Conservation (phyloP, 2,329 filamentous ascomycete species). For the Penicillium vulpinum region DNA sequence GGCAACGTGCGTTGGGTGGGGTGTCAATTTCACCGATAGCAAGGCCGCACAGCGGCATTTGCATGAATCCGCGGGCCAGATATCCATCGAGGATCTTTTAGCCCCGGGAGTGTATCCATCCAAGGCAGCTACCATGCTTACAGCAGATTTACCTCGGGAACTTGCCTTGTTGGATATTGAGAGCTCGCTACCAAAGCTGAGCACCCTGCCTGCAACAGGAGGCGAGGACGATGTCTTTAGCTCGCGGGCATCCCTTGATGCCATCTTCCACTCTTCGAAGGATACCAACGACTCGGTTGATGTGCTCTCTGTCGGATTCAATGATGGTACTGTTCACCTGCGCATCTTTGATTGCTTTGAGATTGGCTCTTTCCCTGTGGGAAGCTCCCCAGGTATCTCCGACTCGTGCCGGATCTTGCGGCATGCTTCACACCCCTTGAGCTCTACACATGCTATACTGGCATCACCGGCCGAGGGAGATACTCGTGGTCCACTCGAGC, state of each 20-base stretch:
- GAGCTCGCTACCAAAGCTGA: conserved; percentile 72
- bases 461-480: conserved; percentile 40
- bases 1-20: conserved; percentile 56
- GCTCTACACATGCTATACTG: conserved; percentile 77
- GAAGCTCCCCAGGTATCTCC: conserved; percentile 40
- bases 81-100: conserved; percentile 46
- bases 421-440: conserved; percentile 71
- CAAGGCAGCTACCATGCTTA: conserved; percentile 38
- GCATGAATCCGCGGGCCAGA: conserved; percentile 32
- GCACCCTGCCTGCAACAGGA: conserved; percentile 65
- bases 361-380: conserved; percentile 60
- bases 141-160: conserved; percentile 67
- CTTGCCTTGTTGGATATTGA: conserved; percentile 75
- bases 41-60: conserved; percentile 46
- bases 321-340: conserved; percentile 70
- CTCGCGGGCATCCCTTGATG: conserved; percentile 67
- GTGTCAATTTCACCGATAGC: conserved; percentile 55
- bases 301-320: conserved; percentile 72
- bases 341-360: conserved; percentile 85
- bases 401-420: conserved; percentile 47
- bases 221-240: conserved; percentile 68
- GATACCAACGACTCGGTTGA: conserved; percentile 74
- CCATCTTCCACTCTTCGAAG: conserved; percentile 65
- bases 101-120: conserved; percentile 39
- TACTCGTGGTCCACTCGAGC: conserved; percentile 49